Base-by-base conservation (phyloP, 345 rosid genomes). In the Hibiscus trionum region DNA sequence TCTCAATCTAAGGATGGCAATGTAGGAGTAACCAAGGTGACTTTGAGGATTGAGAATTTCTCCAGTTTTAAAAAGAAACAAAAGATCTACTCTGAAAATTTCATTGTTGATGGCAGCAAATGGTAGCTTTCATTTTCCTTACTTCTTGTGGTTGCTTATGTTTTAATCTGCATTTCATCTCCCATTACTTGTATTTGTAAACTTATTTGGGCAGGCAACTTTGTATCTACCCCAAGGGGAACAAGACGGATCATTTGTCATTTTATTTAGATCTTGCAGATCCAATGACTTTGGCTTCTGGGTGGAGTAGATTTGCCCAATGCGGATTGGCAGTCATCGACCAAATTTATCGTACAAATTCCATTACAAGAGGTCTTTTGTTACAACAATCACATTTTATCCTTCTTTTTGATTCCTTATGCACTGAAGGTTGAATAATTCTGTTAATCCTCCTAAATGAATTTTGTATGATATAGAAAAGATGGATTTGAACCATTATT, bases 221-320 rank as follows among this genome's bases (percentile, higher is more conserved):
- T 31, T 69, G 87, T 74, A 83, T 86, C 50, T 93, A 85, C 46
- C 97, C 98, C 3, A 89, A 87, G 73, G 96, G 98, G 8, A 5
- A 35, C 8, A 35, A 35, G 71, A 94, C 82, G 70, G 94, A 88
- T 75, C 85, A 88, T 82, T 70, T 93, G 79, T 91, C 97, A 17
- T 81, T 93, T 88, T 91, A 90, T 74, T 74, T 91, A 77, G 88
- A 85, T 79, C 94, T 88, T 78, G 91, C 94, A 4, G 96, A 88
- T 72, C 85, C 93, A 3, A 14, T 77, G 0, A 75, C 78, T 17
- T 77, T 93, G 84, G 86, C 95, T 1, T 79, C 80, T 39, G 96
- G 93, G 42, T 93, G 98, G 98, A 91, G 90, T 82, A 83, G 91
- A 85, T 93, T 73, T 58, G 89, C 97, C 2, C 91, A 85, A 71